Base-by-base conservation (phyloP, 1,139 yeast genomes). In the Saccharomyces hybrid region DNA sequence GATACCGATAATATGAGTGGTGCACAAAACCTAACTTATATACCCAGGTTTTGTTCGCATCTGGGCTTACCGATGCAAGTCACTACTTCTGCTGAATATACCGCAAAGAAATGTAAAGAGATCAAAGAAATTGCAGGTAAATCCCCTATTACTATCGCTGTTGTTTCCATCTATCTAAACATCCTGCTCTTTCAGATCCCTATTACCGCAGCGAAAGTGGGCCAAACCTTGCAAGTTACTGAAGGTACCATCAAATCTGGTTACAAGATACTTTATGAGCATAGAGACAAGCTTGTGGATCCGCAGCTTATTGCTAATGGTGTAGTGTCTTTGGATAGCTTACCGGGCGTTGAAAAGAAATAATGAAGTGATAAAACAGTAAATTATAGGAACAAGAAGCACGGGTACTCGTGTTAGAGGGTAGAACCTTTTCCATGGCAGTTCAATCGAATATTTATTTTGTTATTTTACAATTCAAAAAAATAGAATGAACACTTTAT, bases 221-320 rank as follows among this genome's bases (percentile, higher is more conserved):
- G 96, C 7, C 96, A 90, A 63, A 88, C 88, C 64, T 83, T 97
- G n/a, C 99, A 97, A 60, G 99, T 93, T 23, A 88, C 96, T 66
- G 99, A 93, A 68, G 98, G 98, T 61, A 93, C 99, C 0, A 93
- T 93, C 64, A 89, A 93, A 71, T 89, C 97, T 2, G 85, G 95
- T 50, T 93, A 89, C 70, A 88, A 88, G 71, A 84, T 85, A 49
- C 76, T 93, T 74, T 85, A 81, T 68, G 91, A 88, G 59, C 88
- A 84, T 59, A 71, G 75, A 54, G 89, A 85, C 48, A 82, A 84
- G 55, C 78, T 90, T 53, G 78, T 89, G 25, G 96, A 89, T 67
- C 93, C 90, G 34, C 79, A 78, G 59, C 87, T 96, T 91, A 71
- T 86, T 53, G 85, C 83, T 54, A 78, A 80, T 50, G 90, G 90